These are phyloP conservation scores for Musa balbisiana DNA, from an alignment of 202 grass and related monocot genomes.

Conservation along the genomic window DNA sequence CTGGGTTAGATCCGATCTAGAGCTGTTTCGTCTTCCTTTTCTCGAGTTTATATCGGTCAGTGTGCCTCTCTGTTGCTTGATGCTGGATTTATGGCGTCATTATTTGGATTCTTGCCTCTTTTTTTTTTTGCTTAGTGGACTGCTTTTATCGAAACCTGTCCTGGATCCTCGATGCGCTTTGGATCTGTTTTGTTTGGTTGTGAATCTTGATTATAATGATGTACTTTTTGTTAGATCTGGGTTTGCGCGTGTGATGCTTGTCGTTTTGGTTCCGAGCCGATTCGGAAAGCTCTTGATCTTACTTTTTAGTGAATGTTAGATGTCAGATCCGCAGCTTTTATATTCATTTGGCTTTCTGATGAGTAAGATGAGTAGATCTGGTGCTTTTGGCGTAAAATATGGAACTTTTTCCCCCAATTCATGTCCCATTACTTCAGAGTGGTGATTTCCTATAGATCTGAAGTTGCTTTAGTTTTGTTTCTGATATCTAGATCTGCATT, in stretches of 20 bases:
- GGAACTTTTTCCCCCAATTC: neutral
- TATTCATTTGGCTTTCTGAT: no score
- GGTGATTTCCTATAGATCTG: neutral
- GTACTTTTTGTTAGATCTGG: neutral
- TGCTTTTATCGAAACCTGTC: no score
- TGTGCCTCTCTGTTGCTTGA: neutral
- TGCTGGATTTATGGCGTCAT: neutral
- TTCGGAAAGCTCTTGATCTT: neutral
- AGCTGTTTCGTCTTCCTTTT: neutral
- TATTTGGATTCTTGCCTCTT: neutral
- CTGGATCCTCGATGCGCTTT: neutral
- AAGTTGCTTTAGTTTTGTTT: neutral
- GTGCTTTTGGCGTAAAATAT: neutral
- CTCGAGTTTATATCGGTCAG: neutral
- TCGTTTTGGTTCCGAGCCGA: neutral
- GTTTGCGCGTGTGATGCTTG: neutral
- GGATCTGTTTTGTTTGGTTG: neutral
- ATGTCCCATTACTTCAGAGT: neutral
- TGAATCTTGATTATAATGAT: neutral
- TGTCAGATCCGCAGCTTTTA: neutral
- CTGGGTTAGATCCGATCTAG: neutral
- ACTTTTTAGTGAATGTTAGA: neutral
- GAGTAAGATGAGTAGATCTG: neutral
- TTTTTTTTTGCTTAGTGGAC: no score
- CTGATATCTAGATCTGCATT: neutral